Conservation (phyloP, 306 rosid genomes). For the Lathyrus sativus region DNA sequence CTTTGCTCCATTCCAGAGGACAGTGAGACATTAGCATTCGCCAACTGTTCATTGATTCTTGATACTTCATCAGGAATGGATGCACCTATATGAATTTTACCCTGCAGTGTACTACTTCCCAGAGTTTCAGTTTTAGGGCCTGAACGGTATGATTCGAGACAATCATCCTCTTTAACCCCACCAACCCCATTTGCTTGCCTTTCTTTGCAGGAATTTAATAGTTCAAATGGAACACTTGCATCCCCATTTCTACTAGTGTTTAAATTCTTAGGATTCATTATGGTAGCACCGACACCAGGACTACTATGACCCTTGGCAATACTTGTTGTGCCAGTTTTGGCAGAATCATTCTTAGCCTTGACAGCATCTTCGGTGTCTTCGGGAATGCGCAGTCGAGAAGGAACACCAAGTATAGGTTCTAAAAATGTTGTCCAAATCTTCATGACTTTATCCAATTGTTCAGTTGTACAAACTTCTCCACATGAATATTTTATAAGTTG, state of each 20-base stretch:
- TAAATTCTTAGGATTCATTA: slow-evolving; percentile 55
- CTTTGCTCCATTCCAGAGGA: slow-evolving; percentile 65
- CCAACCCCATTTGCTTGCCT: slow-evolving; percentile 72
- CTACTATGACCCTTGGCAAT: slow-evolving; percentile 60
- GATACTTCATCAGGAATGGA: slow-evolving; percentile 72
- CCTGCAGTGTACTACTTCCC: slow-evolving; percentile 55
- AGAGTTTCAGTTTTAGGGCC: slow-evolving; percentile 55
- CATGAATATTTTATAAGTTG: slow-evolving; percentile 92
- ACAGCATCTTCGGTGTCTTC: slow-evolving; percentile 93
- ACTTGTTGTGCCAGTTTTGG: slow-evolving; percentile 53
- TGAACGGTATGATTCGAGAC: slow-evolving; percentile 53
- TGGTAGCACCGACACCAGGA: slow-evolving; percentile 58
- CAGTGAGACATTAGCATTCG: slow-evolving; percentile 54
- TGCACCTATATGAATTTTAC: slow-evolving; percentile 54
- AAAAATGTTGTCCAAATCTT: slow-evolving; percentile 93
- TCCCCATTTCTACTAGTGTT: slow-evolving; percentile 61
- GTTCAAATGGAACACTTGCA: slow-evolving; percentile 64
- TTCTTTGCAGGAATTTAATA: slow-evolving; percentile 66
- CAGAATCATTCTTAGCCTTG: slow-evolving; percentile 56
- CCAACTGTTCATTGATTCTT: slow-evolving; percentile 56
- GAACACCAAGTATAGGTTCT: slow-evolving; percentile 88
- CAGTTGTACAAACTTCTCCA: slow-evolving; percentile 93
- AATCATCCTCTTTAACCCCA: slow-evolving; percentile 64
- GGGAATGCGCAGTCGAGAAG: slow-evolving; percentile 68
- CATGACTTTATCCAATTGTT: slow-evolving; percentile 87